A percentile compares a stretch with the other conserved stretches of the same genome.
Evolutionary conservation across 768 basidiomycete genomes (phyloP).

Genomic region (Agaricus blazei): DNA sequence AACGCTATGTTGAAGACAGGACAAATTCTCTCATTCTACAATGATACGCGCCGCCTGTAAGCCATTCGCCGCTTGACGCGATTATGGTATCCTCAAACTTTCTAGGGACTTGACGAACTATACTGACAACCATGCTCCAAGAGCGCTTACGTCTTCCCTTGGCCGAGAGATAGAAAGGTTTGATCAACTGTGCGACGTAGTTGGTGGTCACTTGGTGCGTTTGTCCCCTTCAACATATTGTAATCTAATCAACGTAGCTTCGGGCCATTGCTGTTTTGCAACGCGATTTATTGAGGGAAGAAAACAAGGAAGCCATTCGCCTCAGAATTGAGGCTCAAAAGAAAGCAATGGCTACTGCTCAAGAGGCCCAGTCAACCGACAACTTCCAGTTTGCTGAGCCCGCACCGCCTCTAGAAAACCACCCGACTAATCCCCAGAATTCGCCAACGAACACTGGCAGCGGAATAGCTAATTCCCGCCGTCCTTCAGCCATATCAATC

Average conservation of each 20-base stretch:
- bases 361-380: neutral
- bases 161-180: constrained; percentile 75
- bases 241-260: constrained; percentile 37
- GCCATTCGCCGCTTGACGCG: constrained; percentile 17
- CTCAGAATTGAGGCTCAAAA: constrained; percentile 20
- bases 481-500: constrained; percentile 74
- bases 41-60: constrained; percentile 61
- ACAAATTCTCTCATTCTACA: constrained; percentile 66
- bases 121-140: constrained; percentile 52
- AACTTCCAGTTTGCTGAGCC: constrained; percentile 3
- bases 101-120: constrained; percentile 53
- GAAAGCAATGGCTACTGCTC: constrained; percentile 23
- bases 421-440: constrained; percentile 19
- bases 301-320: constrained; percentile 25
- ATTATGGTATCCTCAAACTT: neutral
- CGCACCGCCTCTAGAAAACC: constrained; percentile 16
- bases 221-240: neutral
- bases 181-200: constrained; percentile 73
- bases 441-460: constrained; percentile 26
- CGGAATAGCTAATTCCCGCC: constrained; percentile 32
- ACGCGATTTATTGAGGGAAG: constrained; percentile 61
- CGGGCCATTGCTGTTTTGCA: constrained; percentile 69
- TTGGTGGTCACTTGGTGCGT: constrained; percentile 68
- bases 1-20: constrained; percentile 67
- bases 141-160: constrained; percentile 56